Conservation (phyloP, 208 protist species). For the Vickermania spadyakhi region DNA sequence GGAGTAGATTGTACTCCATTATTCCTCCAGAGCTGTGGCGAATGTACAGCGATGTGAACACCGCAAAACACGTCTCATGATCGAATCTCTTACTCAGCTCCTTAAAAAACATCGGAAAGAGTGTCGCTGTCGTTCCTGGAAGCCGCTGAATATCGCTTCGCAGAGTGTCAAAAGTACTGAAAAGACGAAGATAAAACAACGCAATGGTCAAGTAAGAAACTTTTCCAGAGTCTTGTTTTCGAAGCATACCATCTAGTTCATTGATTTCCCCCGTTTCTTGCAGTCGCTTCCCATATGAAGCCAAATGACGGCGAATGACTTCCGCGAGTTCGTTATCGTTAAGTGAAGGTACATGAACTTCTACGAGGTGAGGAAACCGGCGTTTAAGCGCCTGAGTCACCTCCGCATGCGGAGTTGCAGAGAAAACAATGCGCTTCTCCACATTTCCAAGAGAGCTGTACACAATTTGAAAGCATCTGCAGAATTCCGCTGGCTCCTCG, state of each 20-base stretch:
- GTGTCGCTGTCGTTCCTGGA: slow-evolving; percentile 33
- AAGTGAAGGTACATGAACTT: slow-evolving; percentile 32
- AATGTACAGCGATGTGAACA: slow-evolving; percentile 61
- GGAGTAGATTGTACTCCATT: slow-evolving; percentile 74
- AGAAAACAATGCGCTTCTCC: slow-evolving; percentile 54
- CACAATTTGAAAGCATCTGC: slow-evolving; percentile 31
- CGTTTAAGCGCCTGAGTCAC: slow-evolving; percentile 31
- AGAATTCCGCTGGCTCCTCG: slow-evolving; percentile 36
- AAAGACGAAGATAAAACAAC: slow-evolving; percentile 68
- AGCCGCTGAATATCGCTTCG: slow-evolving; percentile 57
- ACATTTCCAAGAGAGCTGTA: slow-evolving; percentile 21
- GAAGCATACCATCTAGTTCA: slow-evolving; percentile 54
- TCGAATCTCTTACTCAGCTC: slow-evolving; percentile 51
- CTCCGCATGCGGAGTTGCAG: slow-evolving; percentile 14
- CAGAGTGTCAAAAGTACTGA: slow-evolving; percentile 76
- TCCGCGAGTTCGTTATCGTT: slow-evolving; percentile 44
- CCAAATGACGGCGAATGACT: slow-evolving; percentile 67
- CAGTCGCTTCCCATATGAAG: slow-evolving; percentile 64
- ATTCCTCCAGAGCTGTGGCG: slow-evolving; percentile 45
- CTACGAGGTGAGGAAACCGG: slow-evolving; percentile 25
- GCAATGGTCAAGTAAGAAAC: slow-evolving; percentile 61
- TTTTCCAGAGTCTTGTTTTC: slow-evolving; percentile 50
- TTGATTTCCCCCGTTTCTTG: slow-evolving; percentile 62
- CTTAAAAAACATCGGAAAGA: slow-evolving; percentile 38
- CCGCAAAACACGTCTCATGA: slow-evolving; percentile 23